Percentiles rank a stretch among this genome's conserved stretches.
Conservation (phyloP, 805 yeast species). For the Ogataea paradorogensis region DNA sequence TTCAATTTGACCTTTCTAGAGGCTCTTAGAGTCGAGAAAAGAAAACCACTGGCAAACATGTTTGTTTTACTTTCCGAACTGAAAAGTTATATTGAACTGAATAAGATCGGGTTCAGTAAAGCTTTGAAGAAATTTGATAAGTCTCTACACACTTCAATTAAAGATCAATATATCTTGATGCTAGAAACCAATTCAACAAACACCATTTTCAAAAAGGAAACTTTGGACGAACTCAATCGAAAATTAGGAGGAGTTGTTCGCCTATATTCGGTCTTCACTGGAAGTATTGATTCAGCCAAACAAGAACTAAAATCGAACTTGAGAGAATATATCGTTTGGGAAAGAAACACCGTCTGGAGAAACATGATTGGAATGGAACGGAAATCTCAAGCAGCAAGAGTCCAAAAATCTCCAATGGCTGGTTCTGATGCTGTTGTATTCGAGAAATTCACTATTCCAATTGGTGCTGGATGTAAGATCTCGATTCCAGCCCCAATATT, state of each 20-base stretch:
- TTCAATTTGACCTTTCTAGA: constrained; percentile 38
- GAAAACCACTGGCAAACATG: constrained; percentile 59
- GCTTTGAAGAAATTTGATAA: constrained; percentile 92
- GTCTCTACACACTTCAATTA: constrained; percentile 59
- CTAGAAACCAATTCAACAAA: constrained; percentile 41
- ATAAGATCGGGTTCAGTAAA: constrained; percentile 85
- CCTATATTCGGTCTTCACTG: constrained; percentile 40
- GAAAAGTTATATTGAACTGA: constrained; percentile 77
- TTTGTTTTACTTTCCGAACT: constrained; percentile 80
- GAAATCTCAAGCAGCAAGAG: constrained; percentile 70
- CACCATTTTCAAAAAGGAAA: constrained; percentile 50
- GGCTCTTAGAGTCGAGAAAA: constrained; percentile 60
- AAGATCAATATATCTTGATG: constrained; percentile 52
- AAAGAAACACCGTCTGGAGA: constrained; percentile 96
- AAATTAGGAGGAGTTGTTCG: constrained; percentile 44
- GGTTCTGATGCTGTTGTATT: constrained; percentile 17
- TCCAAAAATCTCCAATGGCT: constrained; percentile 31
- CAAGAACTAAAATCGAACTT: constrained; percentile 51
- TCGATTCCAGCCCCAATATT: constrained; percentile 35
- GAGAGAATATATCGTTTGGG: constrained; percentile 95
- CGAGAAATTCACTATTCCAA: constrained; percentile 22
- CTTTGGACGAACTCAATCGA: constrained; percentile 47
- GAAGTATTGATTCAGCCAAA: constrained; percentile 39
- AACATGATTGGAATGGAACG: constrained; percentile 91
- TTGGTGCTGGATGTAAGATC: constrained; percentile 31